Base-by-base conservation (phyloP, 2,329 filamentous ascomycete genomes). In the Sordariomycetes sp. region DNA sequence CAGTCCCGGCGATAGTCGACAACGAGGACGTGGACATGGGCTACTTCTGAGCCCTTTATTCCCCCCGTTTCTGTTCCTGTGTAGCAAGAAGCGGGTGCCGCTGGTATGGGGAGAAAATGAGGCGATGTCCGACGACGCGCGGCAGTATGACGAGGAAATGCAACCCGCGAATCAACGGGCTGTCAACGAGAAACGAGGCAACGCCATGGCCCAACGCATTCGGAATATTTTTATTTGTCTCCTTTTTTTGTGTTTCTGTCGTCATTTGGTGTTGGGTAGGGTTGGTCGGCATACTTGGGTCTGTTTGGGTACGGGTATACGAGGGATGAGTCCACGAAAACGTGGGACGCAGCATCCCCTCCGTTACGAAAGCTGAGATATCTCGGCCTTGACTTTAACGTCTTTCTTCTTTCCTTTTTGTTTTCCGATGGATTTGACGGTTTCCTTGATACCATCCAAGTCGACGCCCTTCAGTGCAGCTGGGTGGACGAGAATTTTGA, bases 401-500 rank as follows among this genome's bases (percentile, higher is more conserved):
- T 67, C 66, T 35, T 65, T 60, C 58, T 67, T 68, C 59, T 68
- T 66, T 28, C 66, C 63, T 51, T 66, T 67, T 52, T 65, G 67
- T 61, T 73, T 75, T 16, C 68, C 65, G 20, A 67, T 61, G 52
- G 61, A 63, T 60, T 72, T 70, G 60, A 76, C 66, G 24, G 60
- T 63, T 46, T 70, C 68, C 54, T 63, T 54, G 53, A 78, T 60
- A 12, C 69, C 66, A 52, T 70, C 64, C n/a, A 67, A 57, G 58
- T 71, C 65, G 52, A 75, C 55, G 25, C 68, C 68, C 53, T 65
- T 62, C 7, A 62, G 63, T 46, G 65, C 65, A 22, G 66, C 61
- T 53, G 67, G 58, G 51, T 65, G 64, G 40, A 77, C 60, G 35
- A 63, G 64, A 22, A 78, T 69, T 12, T 64, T 66, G 35, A 78